Conservation (phyloP, 2,329 filamentous ascomycete species). For the Xylaria sp. region DNA sequence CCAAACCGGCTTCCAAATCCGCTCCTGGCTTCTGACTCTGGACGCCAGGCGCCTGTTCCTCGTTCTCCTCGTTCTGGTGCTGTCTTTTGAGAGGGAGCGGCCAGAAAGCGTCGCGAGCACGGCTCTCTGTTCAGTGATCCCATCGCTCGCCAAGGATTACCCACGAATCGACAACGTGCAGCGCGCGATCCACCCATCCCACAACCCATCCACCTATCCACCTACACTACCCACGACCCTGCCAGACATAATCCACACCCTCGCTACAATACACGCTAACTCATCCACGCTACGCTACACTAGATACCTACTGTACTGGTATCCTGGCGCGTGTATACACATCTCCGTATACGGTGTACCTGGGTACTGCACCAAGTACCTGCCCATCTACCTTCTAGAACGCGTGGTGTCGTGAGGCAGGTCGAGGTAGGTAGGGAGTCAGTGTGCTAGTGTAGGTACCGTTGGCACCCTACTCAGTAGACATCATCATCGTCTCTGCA, state of each 20-base stretch:
- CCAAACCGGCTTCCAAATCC: constrained; percentile 4
- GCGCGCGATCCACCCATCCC: constrained; percentile 21
- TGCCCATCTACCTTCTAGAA: no score
- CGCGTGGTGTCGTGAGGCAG: no score
- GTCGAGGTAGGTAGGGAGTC: no score
- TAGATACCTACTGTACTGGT: neutral
- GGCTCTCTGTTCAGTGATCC: constrained; percentile 6
- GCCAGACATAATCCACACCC: neutral
- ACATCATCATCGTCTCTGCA: no score
- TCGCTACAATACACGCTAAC: neutral
- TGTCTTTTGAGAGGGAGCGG: constrained; percentile 9
- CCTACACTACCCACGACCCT: neutral
- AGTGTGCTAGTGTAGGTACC: no score
- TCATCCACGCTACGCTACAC: neutral
- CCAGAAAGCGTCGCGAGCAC: constrained; percentile 1
- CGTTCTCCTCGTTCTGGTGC: neutral
- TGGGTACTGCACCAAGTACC: no score
- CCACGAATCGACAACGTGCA: constrained; percentile 27
- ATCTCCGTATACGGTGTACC: neutral
- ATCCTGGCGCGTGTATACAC: no score
- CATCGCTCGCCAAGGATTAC: constrained; percentile 18
- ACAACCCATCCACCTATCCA: constrained; percentile 10
- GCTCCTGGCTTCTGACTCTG: neutral
- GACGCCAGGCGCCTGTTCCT: no score
- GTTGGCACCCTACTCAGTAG: no score